These are phyloP conservation scores for Arctium lappa DNA, from an alignment of 129 eudicot genomes.

Conservation along the genomic window DNA sequence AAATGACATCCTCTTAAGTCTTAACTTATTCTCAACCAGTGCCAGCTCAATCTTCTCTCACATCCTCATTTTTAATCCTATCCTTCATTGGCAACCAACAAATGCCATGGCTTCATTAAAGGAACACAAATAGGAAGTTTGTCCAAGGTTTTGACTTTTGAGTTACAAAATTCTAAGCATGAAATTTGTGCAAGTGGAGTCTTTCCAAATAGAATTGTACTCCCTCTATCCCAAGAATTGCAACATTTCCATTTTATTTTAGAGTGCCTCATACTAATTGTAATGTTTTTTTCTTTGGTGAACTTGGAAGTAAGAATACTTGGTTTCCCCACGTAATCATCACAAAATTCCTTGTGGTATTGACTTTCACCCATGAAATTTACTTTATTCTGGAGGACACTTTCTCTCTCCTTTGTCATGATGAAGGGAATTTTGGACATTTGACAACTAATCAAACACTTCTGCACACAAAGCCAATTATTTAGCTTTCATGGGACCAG, in stretches of 20 bases:
- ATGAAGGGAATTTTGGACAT: neutral
- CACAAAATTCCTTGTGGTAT: neutral
- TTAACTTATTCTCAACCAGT: no score
- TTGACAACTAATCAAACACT: neutral
- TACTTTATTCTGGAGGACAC: neutral
- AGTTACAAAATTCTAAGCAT: neutral
- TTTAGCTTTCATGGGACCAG: neutral
- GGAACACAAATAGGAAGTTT: no score
- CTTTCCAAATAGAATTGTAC: no score
- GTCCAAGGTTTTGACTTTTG: no score
- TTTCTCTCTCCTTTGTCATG: neutral
- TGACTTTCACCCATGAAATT: neutral
- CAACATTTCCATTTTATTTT: neutral
- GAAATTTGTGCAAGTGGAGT: no score
- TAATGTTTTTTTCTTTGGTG: neutral
- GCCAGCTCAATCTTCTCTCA: no score
- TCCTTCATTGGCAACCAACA: no score
- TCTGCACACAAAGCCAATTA: neutral
- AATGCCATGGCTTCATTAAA: no score
- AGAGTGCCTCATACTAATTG: conserved; percentile 1
- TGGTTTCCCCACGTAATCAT: neutral
- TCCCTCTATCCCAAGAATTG: neutral
- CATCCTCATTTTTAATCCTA: no score
- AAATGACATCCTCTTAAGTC: no score
- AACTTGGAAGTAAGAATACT: neutral